Evolutionary conservation across 2,329 filamentous ascomycete species (phyloP).

Genomic region (Epichloe gansuensis): DNA sequence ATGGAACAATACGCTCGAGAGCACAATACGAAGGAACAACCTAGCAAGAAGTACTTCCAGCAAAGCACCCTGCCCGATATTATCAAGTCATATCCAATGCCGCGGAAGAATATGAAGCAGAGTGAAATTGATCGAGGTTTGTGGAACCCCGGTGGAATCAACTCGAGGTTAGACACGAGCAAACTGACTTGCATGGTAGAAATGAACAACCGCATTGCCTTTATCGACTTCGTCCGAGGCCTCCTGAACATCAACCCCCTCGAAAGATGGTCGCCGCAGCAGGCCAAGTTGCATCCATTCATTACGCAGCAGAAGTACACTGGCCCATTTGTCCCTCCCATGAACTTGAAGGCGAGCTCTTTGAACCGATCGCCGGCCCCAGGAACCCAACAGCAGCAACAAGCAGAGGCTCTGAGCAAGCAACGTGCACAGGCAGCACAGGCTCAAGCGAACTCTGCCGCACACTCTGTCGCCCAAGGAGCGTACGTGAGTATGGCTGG

Average conservation of each 20-base stretch:
- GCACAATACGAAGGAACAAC: constrained; percentile 92
- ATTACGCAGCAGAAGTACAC: constrained; percentile 98
- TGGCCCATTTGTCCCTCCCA: constrained; percentile 87
- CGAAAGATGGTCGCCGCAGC: constrained; percentile 93
- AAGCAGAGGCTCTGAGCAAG: constrained; percentile 87
- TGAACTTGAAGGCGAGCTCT: constrained; percentile 85
- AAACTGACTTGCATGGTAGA: constrained; percentile 40
- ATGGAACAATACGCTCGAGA: constrained; percentile 98
- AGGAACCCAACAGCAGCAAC: constrained; percentile 88
- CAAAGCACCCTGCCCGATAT: constrained; percentile 90
- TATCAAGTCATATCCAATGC: constrained; percentile 96
- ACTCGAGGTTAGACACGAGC: too few relatives aligned
- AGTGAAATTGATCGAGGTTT: constrained; percentile 88
- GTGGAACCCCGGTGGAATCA: background rate
- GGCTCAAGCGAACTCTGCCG: constrained; percentile 55
- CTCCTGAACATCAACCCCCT: constrained; percentile 88
- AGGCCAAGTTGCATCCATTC: constrained; percentile 93
- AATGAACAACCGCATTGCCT: constrained; percentile 95
- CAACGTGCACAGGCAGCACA: constrained; percentile 67
- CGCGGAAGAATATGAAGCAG: constrained; percentile 98
- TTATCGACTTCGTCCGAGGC: constrained; percentile 95
- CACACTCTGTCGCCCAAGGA: constrained; percentile 51
- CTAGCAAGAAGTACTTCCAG: constrained; percentile 99
- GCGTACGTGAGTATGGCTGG: constrained; percentile 45
- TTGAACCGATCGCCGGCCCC: constrained; percentile 79